Base-by-base conservation (phyloP, 208 protist genomes). In the Trypanosomatidae sp. region DNA sequence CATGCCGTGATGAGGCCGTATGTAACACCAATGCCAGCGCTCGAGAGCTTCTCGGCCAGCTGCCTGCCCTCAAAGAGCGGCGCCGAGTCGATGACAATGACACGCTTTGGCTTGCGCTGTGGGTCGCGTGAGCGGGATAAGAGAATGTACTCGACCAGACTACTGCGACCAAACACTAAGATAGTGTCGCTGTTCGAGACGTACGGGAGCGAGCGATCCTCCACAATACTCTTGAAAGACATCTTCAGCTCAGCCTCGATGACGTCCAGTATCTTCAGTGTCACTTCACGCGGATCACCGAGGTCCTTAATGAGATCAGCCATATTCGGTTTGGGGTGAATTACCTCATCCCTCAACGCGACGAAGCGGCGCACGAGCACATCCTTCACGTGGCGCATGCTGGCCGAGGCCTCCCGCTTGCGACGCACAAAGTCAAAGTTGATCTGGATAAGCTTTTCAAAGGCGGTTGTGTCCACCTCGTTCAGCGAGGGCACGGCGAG, bases 11-110 rank as follows among this genome's bases (percentile, higher is more conserved):
- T 81, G 22, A 98, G 86, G 55, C 92, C 90, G 80, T 99, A 99
- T 4, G 95, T 97, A 50, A 98, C 98, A 43, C 84, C 69, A 13
- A 99, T 88, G 55, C 95, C 94, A n/a, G 85, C 79, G 33, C 78
- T 82, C 1, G 84, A 80, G 25, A 99, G 84, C 67, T 86, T 73
- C 1, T 80, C 76, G 28, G 98, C 73, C 5, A 99, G 69, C 22
- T 77, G 69, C 12, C 84, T 78, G 30, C 97, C 98, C 76, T 99
- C 97, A 49, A 93, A 91, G 39, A 97, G 83, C 10, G 98, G 98
- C n/a, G 93, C 85, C 1, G 90, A 91, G 69, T 99, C 98, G 9
- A 99, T 91, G 8, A 99, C 88, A 66, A 99, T 91, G 22, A 99
- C 95, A 36, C 73, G 76, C 65, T 85, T 85, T 65, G 86, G 84